These are phyloP conservation scores for Vitis riparia DNA, from an alignment of 164 flowering plant genomes.

Conservation along the genomic window DNA sequence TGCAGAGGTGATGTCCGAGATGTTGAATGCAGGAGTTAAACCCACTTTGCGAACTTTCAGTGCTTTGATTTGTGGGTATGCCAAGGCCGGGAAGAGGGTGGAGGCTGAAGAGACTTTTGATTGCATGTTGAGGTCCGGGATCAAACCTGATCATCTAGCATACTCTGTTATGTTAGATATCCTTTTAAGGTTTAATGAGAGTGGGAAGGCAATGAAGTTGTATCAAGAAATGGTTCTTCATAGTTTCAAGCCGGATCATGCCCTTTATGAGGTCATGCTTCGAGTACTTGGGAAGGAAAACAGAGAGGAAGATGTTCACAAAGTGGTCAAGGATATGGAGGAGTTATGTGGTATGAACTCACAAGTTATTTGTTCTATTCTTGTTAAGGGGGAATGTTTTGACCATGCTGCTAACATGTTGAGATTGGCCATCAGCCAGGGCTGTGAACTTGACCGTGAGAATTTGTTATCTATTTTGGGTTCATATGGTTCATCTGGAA, in stretches of 20 bases:
- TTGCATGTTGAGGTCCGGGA: slow-evolving; percentile 75
- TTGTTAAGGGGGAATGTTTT: slow-evolving; percentile 70
- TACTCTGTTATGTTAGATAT: slow-evolving; percentile 89
- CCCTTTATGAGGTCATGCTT: slow-evolving; percentile 58
- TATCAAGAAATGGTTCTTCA: slow-evolving; percentile 66
- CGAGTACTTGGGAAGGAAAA: slow-evolving; percentile 52
- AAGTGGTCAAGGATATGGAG: slow-evolving; percentile 65
- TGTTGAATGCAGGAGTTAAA: slow-evolving; percentile 70
- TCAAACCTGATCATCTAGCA: slow-evolving; percentile 79
- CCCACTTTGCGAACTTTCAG: slow-evolving; percentile 85
- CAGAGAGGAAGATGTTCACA: slow-evolving; percentile 42
- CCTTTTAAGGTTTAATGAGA: slow-evolving; percentile 56
- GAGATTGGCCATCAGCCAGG: slow-evolving; percentile 50
- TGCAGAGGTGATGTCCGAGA: slow-evolving; percentile 79
- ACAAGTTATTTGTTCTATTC: slow-evolving; percentile 53
- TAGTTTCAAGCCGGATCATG: slow-evolving; percentile 63
- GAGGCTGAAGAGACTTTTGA: slow-evolving; percentile 77
- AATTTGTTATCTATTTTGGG: slow-evolving; percentile 56
- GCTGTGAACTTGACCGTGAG: slow-evolving; percentile 53
- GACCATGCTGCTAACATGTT: slow-evolving; percentile 62
- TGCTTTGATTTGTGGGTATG: slow-evolving; percentile 92
- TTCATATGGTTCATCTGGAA: slow-evolving; percentile 63
- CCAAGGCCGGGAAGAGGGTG: slow-evolving; percentile 70
- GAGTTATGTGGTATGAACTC: slow-evolving; percentile 54
- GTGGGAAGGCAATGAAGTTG: slow-evolving; percentile 51